A percentile compares a stretch with the other conserved stretches of the same genome.
phyloP scores from a whole-genome alignment of 75 land plant genomes.

The Sequoia sempervirens region DNA sequence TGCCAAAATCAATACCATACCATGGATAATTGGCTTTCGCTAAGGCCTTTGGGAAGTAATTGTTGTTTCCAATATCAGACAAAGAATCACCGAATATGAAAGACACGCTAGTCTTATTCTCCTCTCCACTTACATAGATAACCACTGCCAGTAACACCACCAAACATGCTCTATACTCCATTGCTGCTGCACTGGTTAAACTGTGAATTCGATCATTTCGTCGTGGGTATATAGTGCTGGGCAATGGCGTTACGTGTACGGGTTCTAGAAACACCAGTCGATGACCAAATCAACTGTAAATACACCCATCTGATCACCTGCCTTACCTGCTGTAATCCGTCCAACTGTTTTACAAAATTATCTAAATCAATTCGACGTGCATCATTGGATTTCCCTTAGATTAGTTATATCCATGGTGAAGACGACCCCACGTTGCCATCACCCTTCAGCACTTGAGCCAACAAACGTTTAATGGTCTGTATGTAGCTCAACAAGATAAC shows the following conservation, averaged over 20 bases:
- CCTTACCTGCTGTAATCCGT: neutral
- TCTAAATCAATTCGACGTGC: no score
- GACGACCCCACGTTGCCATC: no score
- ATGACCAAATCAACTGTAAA: neutral
- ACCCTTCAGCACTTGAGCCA: no score
- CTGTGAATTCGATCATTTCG: neutral
- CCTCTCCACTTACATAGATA: neutral
- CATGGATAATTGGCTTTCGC: slow-evolving; percentile 56
- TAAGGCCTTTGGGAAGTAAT: slow-evolving; percentile 29
- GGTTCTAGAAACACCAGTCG: neutral
- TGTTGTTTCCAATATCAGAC: slow-evolving; percentile 71
- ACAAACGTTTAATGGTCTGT: no score
- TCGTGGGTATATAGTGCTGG: neutral
- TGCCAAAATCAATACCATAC: slow-evolving; percentile 72
- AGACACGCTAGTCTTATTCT: slow-evolving; percentile 34
- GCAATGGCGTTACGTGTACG: neutral
- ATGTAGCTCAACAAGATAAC: no score
- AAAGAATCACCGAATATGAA: slow-evolving; percentile 85
- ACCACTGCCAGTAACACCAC: neutral
- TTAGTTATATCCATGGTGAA: no score
- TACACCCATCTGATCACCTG: neutral
- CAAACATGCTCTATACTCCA: neutral
- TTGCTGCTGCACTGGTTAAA: neutral
- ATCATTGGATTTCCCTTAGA: no score
- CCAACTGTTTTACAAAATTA: neutral